Conservation (phyloP, 257 asterid genomes). For the Solanum bukasovii region DNA sequence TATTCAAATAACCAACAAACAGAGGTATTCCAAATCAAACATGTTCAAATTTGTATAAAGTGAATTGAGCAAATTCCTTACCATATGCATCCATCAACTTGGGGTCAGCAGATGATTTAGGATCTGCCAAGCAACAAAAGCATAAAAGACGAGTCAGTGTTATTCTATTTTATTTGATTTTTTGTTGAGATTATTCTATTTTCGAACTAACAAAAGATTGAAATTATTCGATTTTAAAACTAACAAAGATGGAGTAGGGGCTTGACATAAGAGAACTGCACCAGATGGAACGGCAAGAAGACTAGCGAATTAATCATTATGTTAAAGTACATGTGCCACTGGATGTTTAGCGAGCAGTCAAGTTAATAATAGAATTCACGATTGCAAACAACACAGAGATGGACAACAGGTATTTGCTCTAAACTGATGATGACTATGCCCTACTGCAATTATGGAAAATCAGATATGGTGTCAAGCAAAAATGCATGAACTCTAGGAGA, state of each 20-base stretch:
- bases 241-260: not conserved
- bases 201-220: not conserved
- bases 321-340: not conserved
- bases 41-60: not conserved
- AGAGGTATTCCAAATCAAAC: not conserved
- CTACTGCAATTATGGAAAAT: not conserved
- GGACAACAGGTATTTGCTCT: not conserved
- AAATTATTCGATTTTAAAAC: not conserved
- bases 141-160: constrained; percentile 1
- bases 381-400: not conserved
- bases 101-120: constrained; percentile 68
- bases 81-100: constrained; percentile 73
- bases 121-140: constrained; percentile 47
- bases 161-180: not conserved
- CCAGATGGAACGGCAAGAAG: not conserved
- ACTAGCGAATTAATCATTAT: not conserved
- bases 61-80: constrained; percentile 21
- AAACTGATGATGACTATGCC: not conserved
- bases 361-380: not conserved
- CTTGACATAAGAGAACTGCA: not conserved
- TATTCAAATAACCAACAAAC: not conserved
- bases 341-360: not conserved
- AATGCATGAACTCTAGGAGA: not conserved
- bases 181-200: not conserved
- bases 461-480: not conserved